Evolutionary conservation across 768 basidiomycete genomes (phyloP).

Genomic region (Boletus tomentosulus): DNA sequence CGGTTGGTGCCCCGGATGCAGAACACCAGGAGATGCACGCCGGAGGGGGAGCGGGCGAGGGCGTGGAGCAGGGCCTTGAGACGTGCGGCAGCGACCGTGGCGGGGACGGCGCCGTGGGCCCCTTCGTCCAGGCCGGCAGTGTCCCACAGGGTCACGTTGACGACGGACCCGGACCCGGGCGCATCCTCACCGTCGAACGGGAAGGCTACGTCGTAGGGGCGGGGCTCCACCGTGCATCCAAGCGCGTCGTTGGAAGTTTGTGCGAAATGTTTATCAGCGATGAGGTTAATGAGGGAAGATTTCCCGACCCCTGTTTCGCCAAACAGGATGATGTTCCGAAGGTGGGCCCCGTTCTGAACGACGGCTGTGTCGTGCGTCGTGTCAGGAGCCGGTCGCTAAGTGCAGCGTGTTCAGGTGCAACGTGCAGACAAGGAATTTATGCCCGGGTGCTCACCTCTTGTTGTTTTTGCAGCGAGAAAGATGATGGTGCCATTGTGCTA

Average conservation of each 20-base stretch:
- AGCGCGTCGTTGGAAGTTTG: conserved; percentile 2
- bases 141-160: neutral
- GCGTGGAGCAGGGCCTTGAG: neutral
- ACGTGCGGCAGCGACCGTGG: neutral
- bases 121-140: conserved; percentile 5
- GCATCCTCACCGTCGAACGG: neutral
- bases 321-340: neutral
- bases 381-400: neutral
- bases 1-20: conserved; percentile 4
- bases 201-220: neutral
- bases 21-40: conserved; percentile 1
- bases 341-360: neutral
- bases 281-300: conserved; percentile 1
- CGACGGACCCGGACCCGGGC: neutral
- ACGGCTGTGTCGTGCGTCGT: neutral
- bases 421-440: neutral
- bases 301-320: conserved; percentile 4
- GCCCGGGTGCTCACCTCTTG: neutral
- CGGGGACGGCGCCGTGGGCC: neutral
- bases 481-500: neutral
- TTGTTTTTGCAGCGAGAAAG: neutral
- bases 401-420: neutral
- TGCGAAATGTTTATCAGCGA: neutral
- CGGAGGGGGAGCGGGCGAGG: neutral
- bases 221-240: neutral